Evolutionary conservation across 75 land plant genomes (phyloP).

Genomic region (Chamaecyparis obtusa): DNA sequence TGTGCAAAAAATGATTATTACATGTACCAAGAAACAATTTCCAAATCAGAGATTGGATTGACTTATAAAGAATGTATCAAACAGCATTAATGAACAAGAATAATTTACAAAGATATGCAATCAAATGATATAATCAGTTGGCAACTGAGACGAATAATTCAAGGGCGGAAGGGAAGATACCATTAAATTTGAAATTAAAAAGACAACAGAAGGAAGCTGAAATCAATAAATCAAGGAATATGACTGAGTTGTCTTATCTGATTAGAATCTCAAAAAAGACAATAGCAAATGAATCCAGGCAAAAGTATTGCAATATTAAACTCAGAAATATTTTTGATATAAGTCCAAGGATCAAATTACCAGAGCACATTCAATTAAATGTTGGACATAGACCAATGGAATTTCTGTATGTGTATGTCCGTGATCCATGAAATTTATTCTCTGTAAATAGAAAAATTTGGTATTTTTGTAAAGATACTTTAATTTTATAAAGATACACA

Average conservation of each 20-base stretch:
- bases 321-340: background rate
- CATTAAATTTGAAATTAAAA: background rate
- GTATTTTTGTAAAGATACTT: background rate
- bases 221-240: background rate
- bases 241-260: background rate
- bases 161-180: background rate
- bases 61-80: background rate
- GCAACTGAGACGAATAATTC: background rate
- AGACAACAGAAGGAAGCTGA: background rate
- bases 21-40: background rate
- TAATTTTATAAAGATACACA: background rate
- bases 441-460: background rate
- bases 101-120: background rate
- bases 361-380: background rate
- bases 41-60: background rate
- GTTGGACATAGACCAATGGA: background rate
- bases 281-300: background rate
- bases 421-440: background rate
- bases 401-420: background rate
- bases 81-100: background rate
- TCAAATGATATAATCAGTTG: background rate
- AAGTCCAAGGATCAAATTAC: background rate
- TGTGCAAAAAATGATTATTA: background rate
- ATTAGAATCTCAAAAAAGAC: background rate
- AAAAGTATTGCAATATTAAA: background rate